Evolutionary conservation across 495 filamentous ascomycete genomes (phyloP), one percentile per base, ranked within the genome.

Genomic region (Daldinia loculata): DNA sequence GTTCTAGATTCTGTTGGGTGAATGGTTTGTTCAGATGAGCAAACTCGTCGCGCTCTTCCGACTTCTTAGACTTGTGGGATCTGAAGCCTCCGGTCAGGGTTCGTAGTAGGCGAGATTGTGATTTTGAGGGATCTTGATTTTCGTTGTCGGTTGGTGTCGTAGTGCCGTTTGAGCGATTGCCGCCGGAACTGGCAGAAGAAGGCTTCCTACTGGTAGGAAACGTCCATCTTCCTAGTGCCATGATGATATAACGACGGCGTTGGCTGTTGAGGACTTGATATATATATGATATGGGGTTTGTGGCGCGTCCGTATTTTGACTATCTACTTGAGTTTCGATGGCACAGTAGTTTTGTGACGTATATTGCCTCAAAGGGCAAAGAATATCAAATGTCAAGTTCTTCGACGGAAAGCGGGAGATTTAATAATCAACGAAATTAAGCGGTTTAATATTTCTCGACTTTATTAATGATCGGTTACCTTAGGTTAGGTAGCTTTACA

Each of bases 1-100:
- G 70, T 52, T 73, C 75, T 29, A 75, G 59, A 50, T 77, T 77
- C 53, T 77, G 72, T 14, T 58, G 67, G 2, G 73, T 77, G 67
- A 77, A 74, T 8, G 70, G 73, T 19, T 68, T 71, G 56, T 77
- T 65, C 14, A 75, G 59, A 50, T 72, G 55, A 17, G 56, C 32
- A 41, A 29, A 56, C 29, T 74, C 71, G 36, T 66, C 52, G 19
- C 57, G 66, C 34, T 67, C 66, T 27, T 43, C 57, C n/a, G 71
- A 60, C 41, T 70, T 66, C 34, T 66, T 74, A 14, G 71, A n/a
- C 24, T 59, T 70, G 6, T 52, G 57, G 45, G 71, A 63, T 56
- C 55, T 70, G 58, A 74, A 70, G 11, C 61, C 57, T n/a, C 61
- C 61, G 14, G 66, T 67, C 19, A 70, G 39, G 6, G 61, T 63